Percentiles rank a stretch among this genome's conserved stretches.
These are phyloP conservation scores for Blastocystis sp. DNA, from an alignment of 352 stramenopile genomes.

Conservation along the genomic window DNA sequence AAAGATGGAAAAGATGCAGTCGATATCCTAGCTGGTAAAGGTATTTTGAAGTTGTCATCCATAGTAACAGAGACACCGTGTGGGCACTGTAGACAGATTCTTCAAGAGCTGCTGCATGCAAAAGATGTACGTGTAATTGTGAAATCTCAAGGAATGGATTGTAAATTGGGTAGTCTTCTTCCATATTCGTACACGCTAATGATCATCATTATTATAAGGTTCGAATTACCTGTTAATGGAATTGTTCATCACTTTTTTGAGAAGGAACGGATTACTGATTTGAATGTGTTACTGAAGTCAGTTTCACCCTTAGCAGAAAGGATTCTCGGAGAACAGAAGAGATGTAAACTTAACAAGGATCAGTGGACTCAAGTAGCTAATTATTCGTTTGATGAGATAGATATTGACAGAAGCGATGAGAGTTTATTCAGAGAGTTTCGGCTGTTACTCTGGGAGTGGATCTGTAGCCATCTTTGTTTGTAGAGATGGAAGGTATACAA, in stretches of 20 bases:
- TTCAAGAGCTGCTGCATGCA: slow-evolving; percentile 31
- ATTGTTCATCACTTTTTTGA: slow-evolving; percentile 61
- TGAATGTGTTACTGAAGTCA: no score
- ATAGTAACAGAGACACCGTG: slow-evolving; percentile 60
- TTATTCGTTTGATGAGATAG: neutral
- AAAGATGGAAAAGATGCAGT: neutral
- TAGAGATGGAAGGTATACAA: neutral
- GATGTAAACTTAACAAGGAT: neutral
- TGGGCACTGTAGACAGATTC: slow-evolving; percentile 61
- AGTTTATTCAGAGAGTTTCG: neutral
- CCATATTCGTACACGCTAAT: slow-evolving; percentile 10
- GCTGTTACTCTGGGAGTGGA: slow-evolving; percentile 22
- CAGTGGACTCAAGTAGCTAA: neutral
- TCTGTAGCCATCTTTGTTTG: neutral
- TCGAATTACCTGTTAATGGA: slow-evolving; percentile 59
- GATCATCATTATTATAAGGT: neutral
- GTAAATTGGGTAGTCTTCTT: neutral
- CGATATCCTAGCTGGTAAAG: slow-evolving; percentile 19
- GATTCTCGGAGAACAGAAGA: neutral
- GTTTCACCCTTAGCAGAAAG: neutral
- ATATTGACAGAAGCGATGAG: neutral
- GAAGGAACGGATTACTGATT: no score
- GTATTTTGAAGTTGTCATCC: neutral
- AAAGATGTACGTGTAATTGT: slow-evolving; percentile 41
- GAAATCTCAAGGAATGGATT: slow-evolving; percentile 32